Base-by-base conservation (phyloP, 768 basidiomycete genomes). In the Panellus pusillus region DNA sequence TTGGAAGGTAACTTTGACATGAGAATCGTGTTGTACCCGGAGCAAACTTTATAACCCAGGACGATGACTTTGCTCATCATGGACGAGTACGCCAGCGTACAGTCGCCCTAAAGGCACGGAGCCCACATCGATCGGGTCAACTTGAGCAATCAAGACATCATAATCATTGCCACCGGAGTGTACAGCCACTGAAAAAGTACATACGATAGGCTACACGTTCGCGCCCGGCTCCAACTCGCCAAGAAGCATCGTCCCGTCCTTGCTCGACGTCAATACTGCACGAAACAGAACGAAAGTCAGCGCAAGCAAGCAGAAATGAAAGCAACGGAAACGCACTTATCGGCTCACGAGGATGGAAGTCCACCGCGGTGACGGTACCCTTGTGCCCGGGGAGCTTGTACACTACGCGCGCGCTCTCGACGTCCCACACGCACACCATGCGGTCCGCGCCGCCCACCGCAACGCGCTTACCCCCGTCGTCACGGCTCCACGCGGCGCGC, bases 301-400 rank as follows among this genome's bases (percentile, higher is more conserved):
- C 14, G 19, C 29, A 13, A 43, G 8, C 19, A 19, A 45, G 14
- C 13, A 50, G 11, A 14, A 55, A 27, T 32, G n/a, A n/a, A n/a
- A n/a, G 7, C 41, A 9, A 35, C 9, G 32, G 11, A 29, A 24
- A 76, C 93, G 60, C 69, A 96, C 93, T 82, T 68, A 97, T 94
- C 11, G 94, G 95, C 63, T 97, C 94, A 65, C 87, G 92, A 9
- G 96, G 94, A 68, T 96, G 93, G 77, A 96, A 97, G 63, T 96
- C 97, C 0, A 93, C 92, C n/a, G 87, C 76, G 1, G 93, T 94
- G 13, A 98, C 94, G 0, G 95, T 95, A 11, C 96, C 95, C 69
- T 93, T 97, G 70, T 99, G 96, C 13, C 96, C 96, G 36, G 96
- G 93, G 52, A 98, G 79, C 91, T 94, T 92, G 76, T 92, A 93